Evolutionary conservation across 1,284 basidiomycete species (phyloP).

Genomic region (Cerioporus squamosus): DNA sequence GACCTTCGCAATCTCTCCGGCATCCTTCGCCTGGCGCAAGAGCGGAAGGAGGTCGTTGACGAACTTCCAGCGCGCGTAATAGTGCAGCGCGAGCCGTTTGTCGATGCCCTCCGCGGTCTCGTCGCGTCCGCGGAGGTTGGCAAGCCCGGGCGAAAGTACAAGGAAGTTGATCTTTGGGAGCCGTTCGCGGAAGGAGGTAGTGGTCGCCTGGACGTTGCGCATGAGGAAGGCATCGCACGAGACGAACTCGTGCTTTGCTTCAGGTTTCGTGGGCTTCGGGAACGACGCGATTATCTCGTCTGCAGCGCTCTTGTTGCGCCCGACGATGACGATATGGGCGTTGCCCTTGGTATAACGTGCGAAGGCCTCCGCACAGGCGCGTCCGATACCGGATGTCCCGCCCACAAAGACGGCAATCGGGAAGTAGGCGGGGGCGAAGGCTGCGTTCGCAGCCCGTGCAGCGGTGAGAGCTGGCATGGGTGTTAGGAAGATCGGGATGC

Average conservation of each 20-base stretch:
- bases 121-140: constrained; percentile 34
- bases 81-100: constrained; percentile 30
- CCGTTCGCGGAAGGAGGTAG: constrained; percentile 28
- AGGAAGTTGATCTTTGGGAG: constrained; percentile 41
- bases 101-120: constrained; percentile 36
- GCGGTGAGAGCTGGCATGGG: constrained; percentile 22
- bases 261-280: constrained; percentile 27
- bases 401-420: constrained; percentile 42
- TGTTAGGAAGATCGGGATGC: too few relatives aligned
- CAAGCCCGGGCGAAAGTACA: constrained; percentile 37
- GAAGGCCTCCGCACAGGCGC: constrained; percentile 35
- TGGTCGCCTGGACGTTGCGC: constrained; percentile 35
- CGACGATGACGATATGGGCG: constrained; percentile 40
- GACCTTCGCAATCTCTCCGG: constrained; percentile 32
- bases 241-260: constrained; percentile 39
- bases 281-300: constrained; percentile 40
- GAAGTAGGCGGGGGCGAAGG: constrained; percentile 18
- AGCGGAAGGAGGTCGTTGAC: constrained; percentile 32
- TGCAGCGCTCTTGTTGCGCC: constrained; percentile 40
- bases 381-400: constrained; percentile 41
- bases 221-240: constrained; percentile 42
- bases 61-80: constrained; percentile 37
- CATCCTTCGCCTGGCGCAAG: constrained; percentile 28
- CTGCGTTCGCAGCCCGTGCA: constrained; percentile 16
- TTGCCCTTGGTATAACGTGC: constrained; percentile 38